These are phyloP conservation scores for Hevea brasiliensis DNA, from an alignment of 345 rosid genomes.

Conservation along the genomic window DNA sequence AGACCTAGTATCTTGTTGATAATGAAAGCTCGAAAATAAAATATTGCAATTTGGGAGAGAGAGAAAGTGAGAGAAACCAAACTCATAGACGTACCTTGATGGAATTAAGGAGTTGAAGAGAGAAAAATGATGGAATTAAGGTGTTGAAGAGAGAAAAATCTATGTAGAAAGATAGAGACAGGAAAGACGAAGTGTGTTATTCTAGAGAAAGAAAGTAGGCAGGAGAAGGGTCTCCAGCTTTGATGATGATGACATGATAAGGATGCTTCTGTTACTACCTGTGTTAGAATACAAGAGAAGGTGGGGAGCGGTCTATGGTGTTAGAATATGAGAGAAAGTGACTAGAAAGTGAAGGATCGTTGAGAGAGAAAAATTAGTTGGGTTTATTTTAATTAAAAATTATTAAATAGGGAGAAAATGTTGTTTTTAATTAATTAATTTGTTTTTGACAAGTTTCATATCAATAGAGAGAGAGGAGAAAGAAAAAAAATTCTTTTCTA, in stretches of 20 bases:
- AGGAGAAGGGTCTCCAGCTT: conserved; percentile 33
- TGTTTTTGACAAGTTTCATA: too few species aligned
- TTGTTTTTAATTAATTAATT: too few species aligned
- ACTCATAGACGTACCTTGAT: conserved; percentile 23
- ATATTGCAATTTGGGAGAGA: conserved; percentile 1
- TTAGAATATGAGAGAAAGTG: too few species aligned
- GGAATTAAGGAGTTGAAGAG: conserved; percentile 28
- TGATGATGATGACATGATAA: conserved; percentile 33
- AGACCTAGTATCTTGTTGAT: background rate
- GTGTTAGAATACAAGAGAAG: conserved; percentile 15
- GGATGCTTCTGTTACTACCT: conserved; percentile 27
- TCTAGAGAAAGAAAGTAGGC: conserved; percentile 6
- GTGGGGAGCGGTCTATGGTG: conserved; percentile 19
- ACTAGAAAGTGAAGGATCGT: too few species aligned
- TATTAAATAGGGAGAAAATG: too few species aligned
- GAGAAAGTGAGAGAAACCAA: background rate
- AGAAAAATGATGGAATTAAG: too few species aligned
- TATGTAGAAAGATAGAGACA: conserved; percentile 3
- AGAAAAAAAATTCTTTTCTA: too few species aligned
- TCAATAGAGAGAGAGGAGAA: too few species aligned
- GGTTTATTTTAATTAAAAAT: too few species aligned
- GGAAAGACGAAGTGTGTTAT: background rate
- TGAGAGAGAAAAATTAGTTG: too few species aligned
- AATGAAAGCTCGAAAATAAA: conserved; percentile 7
- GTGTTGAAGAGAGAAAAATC: background rate